Evolutionary conservation across 352 stramenopile genomes (phyloP), one percentile per base, ranked within the genome.

Genomic region (Phytopythium ostracodes): DNA sequence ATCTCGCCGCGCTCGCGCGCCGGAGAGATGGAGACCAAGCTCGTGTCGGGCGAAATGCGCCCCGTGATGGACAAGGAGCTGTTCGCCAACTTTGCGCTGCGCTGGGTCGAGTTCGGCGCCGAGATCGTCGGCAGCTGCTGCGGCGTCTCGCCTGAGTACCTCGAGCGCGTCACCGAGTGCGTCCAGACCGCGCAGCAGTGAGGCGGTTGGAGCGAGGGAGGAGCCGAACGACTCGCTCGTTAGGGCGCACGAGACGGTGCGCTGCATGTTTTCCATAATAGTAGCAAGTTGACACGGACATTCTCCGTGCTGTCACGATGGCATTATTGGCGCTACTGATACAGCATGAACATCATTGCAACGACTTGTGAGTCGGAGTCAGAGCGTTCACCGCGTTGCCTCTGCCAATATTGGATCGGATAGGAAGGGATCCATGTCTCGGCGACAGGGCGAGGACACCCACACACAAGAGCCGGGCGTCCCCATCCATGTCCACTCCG

Each of bases 81-180:
- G 57, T 96, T 77, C 66, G 68, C 75, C 49, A 73, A 83, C 22
- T 97, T 97, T 73, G 77, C 85, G 5, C 59, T 72, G 60, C 67
- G 75, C 53, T 96, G 90, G 89, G 75, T 94, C 44, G 55, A 84
- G 35, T 73, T 78, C 12, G 79, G 82, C 29, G 78, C 88, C 12
- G 76, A 81, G 60, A 73, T 98, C 22, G 79, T 98, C 38, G 93
- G 91, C 35, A 89, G 91, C 18, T 98, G 93, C 72, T 98, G 93
- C 65, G 89, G 76, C 31, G 89, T 98, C 29, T 75, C 87, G 8
- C 88, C 91, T 0, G 75, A 78, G 42, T 90, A 98, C 65, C 85
- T 98, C 60, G 64, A 67, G 38, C 60, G 71, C 25, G 67, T 94
- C 43, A 61, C 63, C 51, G 51, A 57, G 51, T 57, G 51, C 51